phyloP scores from a whole-genome alignment of 2,329 filamentous ascomycete genomes.

The Fusarium fujikuroi region DNA sequence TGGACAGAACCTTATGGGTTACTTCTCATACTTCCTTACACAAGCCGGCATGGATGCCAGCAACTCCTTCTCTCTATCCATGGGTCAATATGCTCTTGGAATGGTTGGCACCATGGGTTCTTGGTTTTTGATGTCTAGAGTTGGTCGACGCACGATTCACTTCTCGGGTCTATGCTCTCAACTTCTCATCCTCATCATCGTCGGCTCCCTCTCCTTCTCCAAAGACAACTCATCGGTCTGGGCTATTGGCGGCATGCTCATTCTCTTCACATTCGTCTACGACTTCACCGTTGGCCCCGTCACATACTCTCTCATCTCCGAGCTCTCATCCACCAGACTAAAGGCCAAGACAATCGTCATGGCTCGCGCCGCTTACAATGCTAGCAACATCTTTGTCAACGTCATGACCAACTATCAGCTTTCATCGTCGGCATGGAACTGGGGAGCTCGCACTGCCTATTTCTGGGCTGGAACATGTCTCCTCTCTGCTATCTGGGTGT shows the following conservation, averaged over 20 bases:
- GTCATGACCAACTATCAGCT: constrained; percentile 62
- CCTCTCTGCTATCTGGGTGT: constrained; percentile 61
- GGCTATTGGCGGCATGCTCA: constrained; percentile 59
- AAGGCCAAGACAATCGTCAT: constrained; percentile 66
- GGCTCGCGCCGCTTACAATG: constrained; percentile 55
- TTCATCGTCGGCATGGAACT: constrained; percentile 58
- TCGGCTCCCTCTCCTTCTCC: constrained; percentile 54
- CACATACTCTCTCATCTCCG: constrained; percentile 62
- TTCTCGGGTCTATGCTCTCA: constrained; percentile 57
- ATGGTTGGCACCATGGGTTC: constrained; percentile 62
- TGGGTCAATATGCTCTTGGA: constrained; percentile 62
- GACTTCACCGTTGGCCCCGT: constrained; percentile 66
- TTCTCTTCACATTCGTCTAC: constrained; percentile 65
- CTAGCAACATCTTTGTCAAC: constrained; percentile 62
- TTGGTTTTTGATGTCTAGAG: constrained; percentile 60
- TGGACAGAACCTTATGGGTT: constrained; percentile 61
- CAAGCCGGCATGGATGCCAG: constrained; percentile 58
- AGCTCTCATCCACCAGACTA: constrained; percentile 64
- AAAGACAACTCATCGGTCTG: constrained; percentile 50
- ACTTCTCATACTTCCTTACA: constrained; percentile 58
- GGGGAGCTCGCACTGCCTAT: constrained; percentile 59
- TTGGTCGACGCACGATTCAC: constrained; percentile 63
- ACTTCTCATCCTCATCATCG: constrained; percentile 53
- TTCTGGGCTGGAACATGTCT: constrained; percentile 62
- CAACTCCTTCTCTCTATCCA: constrained; percentile 58